Base-by-base conservation (phyloP, 345 rosid genomes). In the Citrus maxima region DNA sequence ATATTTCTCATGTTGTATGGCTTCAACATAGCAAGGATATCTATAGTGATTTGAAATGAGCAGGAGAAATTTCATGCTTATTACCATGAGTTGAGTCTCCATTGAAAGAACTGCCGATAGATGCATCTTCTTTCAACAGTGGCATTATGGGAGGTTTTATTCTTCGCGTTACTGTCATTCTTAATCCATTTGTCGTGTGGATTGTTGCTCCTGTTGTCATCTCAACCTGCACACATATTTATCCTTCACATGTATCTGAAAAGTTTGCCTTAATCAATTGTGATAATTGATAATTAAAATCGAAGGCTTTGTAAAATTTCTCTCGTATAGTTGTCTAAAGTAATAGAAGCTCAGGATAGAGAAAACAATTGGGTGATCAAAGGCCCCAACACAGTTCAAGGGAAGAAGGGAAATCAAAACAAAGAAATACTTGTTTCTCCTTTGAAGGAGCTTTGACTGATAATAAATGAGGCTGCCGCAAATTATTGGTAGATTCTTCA, bases 151-250 rank as follows among this genome's bases (percentile, higher is more conserved):
- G 89, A 78, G 93, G 90, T 60, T 78, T 81, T 12, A 83, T 83
- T 80, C 98, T 88, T 79, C 70, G 79, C 16, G 93, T 89, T 27
- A 92, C 90, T 0, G 90, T 89, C 95, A 95, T 80, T 55, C 82
- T 89, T 84, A 93, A 77, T 70, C 98, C 98, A 84, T 89, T 84
- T 1, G 97, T 92, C 3, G 97, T 95, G 88, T 95, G 98, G 84
- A 93, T 95, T 32, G 98, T 93, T 77, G 98, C 98, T 81, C 98
- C 97, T 30, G 97, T 95, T 10, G 95, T 95, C 98, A 93, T 92
- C 76, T 84, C 80, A 70, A 95, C 98, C 98, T 95, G 89, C 82
- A 84, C 3, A 18, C 22, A n/a, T 2, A 65, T 6, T 63, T 19
- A 64, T 60, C 30, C 75, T 70, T 30, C 12, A 35, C 10, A 72